These are phyloP conservation scores for Zopfia rhizophila DNA, from an alignment of 2,329 filamentous ascomycete genomes.

Conservation along the genomic window DNA sequence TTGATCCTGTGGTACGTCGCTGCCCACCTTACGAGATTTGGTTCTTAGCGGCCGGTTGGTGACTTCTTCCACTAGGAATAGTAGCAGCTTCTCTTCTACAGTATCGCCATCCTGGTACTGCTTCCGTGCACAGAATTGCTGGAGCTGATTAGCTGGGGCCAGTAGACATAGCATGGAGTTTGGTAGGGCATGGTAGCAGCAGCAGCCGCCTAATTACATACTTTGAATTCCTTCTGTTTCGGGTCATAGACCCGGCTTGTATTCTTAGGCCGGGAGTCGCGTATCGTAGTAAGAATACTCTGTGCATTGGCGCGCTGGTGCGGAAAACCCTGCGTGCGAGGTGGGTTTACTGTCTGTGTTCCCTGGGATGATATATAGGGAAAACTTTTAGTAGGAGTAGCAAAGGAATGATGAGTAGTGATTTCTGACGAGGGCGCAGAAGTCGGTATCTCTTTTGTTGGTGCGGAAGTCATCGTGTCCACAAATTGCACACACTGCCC, in stretches of 20 bases:
- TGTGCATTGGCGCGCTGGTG: constrained; percentile 16
- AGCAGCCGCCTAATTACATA: no score
- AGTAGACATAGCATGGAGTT: background rate
- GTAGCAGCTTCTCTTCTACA: constrained; percentile 13
- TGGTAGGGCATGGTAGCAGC: background rate
- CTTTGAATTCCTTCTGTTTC: constrained; percentile 16
- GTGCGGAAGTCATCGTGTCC: no score
- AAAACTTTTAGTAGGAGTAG: no score
- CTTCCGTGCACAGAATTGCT: constrained; percentile 6
- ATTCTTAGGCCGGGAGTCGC: constrained; percentile 10
- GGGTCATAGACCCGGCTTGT: constrained; percentile 10
- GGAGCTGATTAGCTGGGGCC: background rate
- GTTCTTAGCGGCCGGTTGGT: constrained; percentile 3
- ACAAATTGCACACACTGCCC: no score
- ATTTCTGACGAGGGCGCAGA: no score
- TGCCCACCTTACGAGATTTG: constrained; percentile 10
- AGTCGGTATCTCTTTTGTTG: no score
- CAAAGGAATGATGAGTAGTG: no score
- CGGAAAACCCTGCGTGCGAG: no score
- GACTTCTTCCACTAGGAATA: constrained; percentile 14
- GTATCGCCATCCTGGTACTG: constrained; percentile 8
- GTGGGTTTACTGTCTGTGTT: no score
- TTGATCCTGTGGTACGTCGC: constrained; percentile 8
- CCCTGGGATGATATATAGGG: no score
- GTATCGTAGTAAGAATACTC: constrained; percentile 10